Evolutionary conservation across 768 basidiomycete genomes (phyloP).

Genomic region (Suillus placidus): DNA sequence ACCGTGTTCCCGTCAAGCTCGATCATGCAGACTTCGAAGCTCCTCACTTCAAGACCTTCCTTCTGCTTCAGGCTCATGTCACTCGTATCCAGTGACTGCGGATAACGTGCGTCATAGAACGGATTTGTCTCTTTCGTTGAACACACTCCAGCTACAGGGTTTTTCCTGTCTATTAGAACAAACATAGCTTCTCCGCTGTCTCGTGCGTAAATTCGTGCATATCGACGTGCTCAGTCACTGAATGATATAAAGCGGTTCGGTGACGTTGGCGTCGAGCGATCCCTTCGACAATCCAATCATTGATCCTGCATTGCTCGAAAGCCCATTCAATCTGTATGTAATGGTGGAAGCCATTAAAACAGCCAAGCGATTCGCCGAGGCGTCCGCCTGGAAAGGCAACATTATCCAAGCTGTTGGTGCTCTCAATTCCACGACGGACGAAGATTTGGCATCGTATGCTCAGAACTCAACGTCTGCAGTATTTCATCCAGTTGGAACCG

Average conservation of each 20-base stretch:
- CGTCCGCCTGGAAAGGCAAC: background rate
- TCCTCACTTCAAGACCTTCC: conserved; percentile 98
- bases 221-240: background rate
- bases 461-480: background rate
- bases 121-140: background rate
- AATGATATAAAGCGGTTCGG: background rate
- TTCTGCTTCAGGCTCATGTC: conserved; percentile 96
- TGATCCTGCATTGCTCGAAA: background rate
- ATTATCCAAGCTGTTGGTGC: background rate
- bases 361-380: background rate
- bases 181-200: background rate
- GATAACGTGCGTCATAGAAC: background rate
- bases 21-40: conserved; percentile 84
- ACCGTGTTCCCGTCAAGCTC: conserved; percentile 95
- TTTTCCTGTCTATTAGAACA: background rate
- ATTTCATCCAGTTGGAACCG: background rate
- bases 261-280: background rate
- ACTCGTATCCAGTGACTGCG: conserved; percentile 85
- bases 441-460: background rate
- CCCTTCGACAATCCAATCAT: background rate
- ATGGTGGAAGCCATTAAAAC: background rate
- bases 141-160: background rate
- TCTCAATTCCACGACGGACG: background rate
- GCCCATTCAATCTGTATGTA: background rate
- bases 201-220: background rate